Base-by-base conservation (phyloP, 2,329 filamentous ascomycete genomes). In the Cytospora chrysosperma region DNA sequence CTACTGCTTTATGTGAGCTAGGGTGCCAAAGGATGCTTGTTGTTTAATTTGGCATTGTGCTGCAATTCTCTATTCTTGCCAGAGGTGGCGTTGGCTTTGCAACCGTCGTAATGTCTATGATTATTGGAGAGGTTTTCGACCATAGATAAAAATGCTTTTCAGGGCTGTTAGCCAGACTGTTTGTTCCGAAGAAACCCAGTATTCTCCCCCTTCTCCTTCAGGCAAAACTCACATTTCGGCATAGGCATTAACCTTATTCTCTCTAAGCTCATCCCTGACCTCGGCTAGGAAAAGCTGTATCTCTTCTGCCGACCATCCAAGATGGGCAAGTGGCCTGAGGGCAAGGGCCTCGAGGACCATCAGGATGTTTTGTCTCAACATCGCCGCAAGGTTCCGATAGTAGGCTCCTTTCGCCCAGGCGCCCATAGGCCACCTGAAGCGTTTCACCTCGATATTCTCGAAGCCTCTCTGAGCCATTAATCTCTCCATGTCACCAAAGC, bases 361-460 rank as follows among this genome's bases (percentile, higher is more conserved):
- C 13, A 70, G 66, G 28, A 68, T 57, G 55, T 67, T 70, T 17
- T 61, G 59, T 49, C 55, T 61, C 3, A 61, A 5, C 12, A 61
- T 12, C 12, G 64, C 50, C 26, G 66, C 60, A 5, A 72, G 63
- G 21, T 67, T 63, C 56, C 72, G 71, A 52, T 69, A 68, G 64
- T 69, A 68, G 32, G 67, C 60, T 5, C 70, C 71, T 21, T 67
- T 69, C 1, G 71, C 58, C 71, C 71, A 73, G 2, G 69, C 34
- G 57, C 61, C 67, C 24, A 68, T 56, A 5, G 70, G 69, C 67
- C 69, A 72, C 58, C 67, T 69, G 40, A 71, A 71, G 12, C 40
- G 63, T 51, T 67, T 67, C 63, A 72, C 71, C 15, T 69, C 67
- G 7, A 73, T 64, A 15, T 70, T 61, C 50, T 67, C 68, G 50